These are phyloP conservation scores for Alternaria arbusti DNA, from an alignment of 2,329 filamentous ascomycete species.

Conservation along the genomic window DNA sequence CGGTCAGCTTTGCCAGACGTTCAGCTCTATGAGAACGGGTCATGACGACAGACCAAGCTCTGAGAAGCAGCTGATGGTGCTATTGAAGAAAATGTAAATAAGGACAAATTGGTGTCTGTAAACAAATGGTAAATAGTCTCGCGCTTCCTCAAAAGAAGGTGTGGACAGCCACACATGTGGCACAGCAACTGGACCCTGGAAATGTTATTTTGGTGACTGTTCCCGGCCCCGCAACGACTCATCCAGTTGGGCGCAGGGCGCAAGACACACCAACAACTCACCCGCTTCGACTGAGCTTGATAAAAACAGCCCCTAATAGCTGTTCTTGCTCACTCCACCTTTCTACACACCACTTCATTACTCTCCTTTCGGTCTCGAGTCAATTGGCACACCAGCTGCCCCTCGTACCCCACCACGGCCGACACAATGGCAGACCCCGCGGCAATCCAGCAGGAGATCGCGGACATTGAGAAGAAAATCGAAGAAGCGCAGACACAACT, in stretches of 20 bases:
- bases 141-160: not conserved
- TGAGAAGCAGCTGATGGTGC: too few species aligned
- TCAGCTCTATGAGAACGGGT: too few species aligned
- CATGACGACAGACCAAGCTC: too few species aligned
- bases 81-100: too few species aligned
- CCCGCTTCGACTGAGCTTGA: constrained; percentile 12
- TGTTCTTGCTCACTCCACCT: not conserved
- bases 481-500: constrained; percentile 38
- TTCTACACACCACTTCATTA: not conserved
- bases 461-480: constrained; percentile 42
- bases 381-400: constrained; percentile 23
- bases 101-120: too few species aligned
- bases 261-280: constrained; percentile 10
- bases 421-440: constrained; percentile 41
- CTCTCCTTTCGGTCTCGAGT: not conserved
- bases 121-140: not conserved
- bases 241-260: constrained; percentile 23
- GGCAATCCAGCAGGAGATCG: constrained; percentile 40
- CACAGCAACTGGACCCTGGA: constrained; percentile 12
- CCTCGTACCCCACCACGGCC: constrained; percentile 41
- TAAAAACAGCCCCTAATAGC: not conserved
- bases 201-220: constrained; percentile 16
- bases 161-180: constrained; percentile 12
- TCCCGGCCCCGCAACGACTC: constrained; percentile 22
- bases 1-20: too few species aligned